These are phyloP conservation scores for Chloropicon primus DNA, from an alignment of 139 green algal genomes.

Conservation along the genomic window DNA sequence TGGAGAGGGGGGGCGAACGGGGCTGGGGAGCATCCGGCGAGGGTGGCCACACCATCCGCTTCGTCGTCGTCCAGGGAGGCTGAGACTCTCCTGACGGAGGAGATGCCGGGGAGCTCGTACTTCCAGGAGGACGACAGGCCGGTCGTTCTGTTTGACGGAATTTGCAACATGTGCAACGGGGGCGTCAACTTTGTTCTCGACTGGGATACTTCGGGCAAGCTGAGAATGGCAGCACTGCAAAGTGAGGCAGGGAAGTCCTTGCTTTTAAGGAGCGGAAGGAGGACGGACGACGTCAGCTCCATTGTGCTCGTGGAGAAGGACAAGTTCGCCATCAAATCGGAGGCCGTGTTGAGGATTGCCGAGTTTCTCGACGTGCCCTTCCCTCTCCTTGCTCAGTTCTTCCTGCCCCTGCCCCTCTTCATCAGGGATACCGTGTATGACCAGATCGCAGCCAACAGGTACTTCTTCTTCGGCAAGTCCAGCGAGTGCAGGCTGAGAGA, in stretches of 20 bases:
- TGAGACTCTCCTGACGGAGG: too few relatives aligned
- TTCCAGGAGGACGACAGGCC: not conserved
- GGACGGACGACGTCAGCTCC: conserved; percentile 61
- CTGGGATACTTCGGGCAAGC: conserved; percentile 30
- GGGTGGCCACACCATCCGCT: not conserved
- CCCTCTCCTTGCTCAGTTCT: conserved; percentile 30
- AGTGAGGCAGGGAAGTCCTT: conserved; percentile 38
- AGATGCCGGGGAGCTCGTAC: too few relatives aligned
- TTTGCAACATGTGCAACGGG: conserved; percentile 53
- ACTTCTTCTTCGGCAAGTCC: conserved; percentile 2
- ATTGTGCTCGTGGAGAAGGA: conserved; percentile 55
- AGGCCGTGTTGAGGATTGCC: conserved; percentile 39
- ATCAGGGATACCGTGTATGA: conserved; percentile 13
- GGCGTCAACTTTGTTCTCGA: conserved; percentile 70
- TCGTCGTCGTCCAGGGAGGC: not conserved
- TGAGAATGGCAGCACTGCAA: conserved; percentile 62
- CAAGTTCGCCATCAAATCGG: conserved; percentile 30
- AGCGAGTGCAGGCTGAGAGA: not conserved
- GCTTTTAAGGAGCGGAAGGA: conserved; percentile 42
- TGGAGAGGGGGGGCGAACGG: too few relatives aligned
- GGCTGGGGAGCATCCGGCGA: not conserved
- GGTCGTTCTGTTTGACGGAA: conserved; percentile 14
- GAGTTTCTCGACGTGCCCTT: conserved; percentile 31
- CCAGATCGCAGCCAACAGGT: conserved; percentile 13
- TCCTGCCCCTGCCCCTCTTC: conserved; percentile 5